Evolutionary conservation across 2,329 filamentous ascomycete species (phyloP).

Genomic region (Aureobasidium sp.): DNA sequence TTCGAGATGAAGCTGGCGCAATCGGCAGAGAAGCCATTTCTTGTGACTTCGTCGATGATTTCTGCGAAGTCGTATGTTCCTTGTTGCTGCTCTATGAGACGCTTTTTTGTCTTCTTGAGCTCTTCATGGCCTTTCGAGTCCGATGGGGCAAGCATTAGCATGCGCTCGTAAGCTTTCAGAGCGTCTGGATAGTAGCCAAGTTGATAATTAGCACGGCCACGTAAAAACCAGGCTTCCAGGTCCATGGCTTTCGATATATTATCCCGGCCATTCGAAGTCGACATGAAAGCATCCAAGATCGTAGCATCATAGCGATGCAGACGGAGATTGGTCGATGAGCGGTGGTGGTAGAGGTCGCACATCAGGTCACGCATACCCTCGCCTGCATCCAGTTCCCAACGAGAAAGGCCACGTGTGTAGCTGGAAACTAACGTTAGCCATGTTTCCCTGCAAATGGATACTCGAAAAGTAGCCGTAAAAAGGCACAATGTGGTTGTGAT

Average conservation of each 20-base stretch:
- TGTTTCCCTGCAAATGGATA: not conserved
- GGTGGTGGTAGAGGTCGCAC: slow-evolving; percentile 22
- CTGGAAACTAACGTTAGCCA: not conserved
- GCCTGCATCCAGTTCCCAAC: not conserved
- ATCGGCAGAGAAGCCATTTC: slow-evolving; percentile 17
- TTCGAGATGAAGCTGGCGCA: slow-evolving; percentile 18
- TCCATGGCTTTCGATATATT: slow-evolving; percentile 14
- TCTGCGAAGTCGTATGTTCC: slow-evolving; percentile 22
- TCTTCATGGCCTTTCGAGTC: slow-evolving; percentile 17
- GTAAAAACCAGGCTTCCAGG: slow-evolving; percentile 21
- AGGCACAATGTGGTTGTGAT: not conserved
- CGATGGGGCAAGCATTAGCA: slow-evolving; percentile 15
- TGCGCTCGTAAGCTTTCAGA: slow-evolving; percentile 11
- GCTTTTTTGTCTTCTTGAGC: slow-evolving; percentile 13
- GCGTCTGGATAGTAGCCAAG: slow-evolving; percentile 19
- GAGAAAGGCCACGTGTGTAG: not conserved
- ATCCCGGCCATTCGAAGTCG: slow-evolving; percentile 6
- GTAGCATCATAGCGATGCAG: slow-evolving; percentile 20
- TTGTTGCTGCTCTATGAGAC: slow-evolving; percentile 19
- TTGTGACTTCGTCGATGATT: slow-evolving; percentile 15
- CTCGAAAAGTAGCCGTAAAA: not conserved
- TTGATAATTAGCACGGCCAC: slow-evolving; percentile 23
- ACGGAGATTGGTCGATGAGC: slow-evolving; percentile 18
- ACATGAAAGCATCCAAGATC: slow-evolving; percentile 18
- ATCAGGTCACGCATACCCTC: not conserved